phyloP scores from a whole-genome alignment of 352 stramenopile species.

The Globisporangium cystogenes region DNA sequence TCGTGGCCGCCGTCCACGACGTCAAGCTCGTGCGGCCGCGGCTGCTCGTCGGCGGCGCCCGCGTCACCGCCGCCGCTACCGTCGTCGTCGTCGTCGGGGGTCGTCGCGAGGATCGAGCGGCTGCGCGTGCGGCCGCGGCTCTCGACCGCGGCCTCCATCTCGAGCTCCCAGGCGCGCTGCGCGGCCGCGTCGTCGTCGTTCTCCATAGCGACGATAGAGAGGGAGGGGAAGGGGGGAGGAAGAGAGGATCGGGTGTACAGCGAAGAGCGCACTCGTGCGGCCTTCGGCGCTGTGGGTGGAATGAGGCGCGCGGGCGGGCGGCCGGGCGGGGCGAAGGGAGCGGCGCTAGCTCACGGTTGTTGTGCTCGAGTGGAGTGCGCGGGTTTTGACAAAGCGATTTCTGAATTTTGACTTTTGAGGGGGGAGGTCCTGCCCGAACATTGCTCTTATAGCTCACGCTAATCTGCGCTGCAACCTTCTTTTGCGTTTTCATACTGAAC shows the following conservation, averaged over 20 bases:
- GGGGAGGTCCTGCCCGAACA: too few species aligned
- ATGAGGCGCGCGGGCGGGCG: not conserved
- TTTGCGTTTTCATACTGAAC: too few species aligned
- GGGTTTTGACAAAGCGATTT: too few species aligned
- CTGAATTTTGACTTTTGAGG: too few species aligned
- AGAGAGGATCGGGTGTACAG: constrained; percentile 6
- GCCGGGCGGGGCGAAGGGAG: too few species aligned
- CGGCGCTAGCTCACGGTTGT: too few species aligned
- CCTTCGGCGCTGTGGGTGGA: not conserved
- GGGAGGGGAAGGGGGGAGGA: too few species aligned
- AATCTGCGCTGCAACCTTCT: too few species aligned
- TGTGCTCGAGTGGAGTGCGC: too few species aligned
- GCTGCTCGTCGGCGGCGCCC: constrained; percentile 2
- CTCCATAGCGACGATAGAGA: constrained; percentile 11
- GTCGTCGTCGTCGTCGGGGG: constrained; percentile 9
- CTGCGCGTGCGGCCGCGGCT: constrained; percentile 68
- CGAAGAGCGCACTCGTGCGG: not conserved
- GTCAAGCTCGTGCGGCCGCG: constrained; percentile 15
- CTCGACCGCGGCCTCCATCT: constrained; percentile 80
- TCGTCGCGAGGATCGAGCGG: constrained; percentile 62
- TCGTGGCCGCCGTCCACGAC: constrained; percentile 29
- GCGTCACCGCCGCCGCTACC: constrained; percentile 7
- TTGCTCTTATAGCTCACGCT: too few species aligned
- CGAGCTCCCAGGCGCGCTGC: constrained; percentile 58
- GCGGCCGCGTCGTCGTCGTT: constrained; percentile 33